phyloP scores from a whole-genome alignment of 2,329 filamentous ascomycete genomes.

The Paraphaeosphaeria sporulosa region DNA sequence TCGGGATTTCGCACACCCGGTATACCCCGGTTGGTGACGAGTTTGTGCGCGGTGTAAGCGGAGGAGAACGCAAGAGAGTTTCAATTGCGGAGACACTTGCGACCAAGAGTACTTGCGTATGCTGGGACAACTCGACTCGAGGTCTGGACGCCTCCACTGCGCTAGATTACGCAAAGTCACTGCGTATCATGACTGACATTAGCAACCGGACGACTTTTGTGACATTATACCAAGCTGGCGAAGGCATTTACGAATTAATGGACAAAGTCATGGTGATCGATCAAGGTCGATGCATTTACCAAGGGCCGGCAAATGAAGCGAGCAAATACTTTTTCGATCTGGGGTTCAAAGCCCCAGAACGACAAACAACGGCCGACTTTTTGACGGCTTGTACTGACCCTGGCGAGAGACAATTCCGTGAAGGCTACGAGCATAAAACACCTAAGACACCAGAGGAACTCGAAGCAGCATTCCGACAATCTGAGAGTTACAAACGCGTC shows the following conservation, averaged over 20 bases:
- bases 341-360: constrained; percentile 66
- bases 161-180: constrained; percentile 77
- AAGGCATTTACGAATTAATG: constrained; percentile 75
- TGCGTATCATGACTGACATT: constrained; percentile 82
- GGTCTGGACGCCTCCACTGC: constrained; percentile 83
- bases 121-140: constrained; percentile 82
- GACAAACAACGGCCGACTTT: constrained; percentile 79
- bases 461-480: constrained; percentile 70
- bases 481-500: constrained; percentile 67
- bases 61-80: constrained; percentile 79
- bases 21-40: constrained; percentile 80
- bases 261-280: constrained; percentile 85
- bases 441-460: constrained; percentile 76
- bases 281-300: constrained; percentile 72
- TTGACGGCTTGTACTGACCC: constrained; percentile 78
- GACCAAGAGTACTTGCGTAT: constrained; percentile 74
- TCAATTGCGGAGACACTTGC: constrained; percentile 80
- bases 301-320: constrained; percentile 68
- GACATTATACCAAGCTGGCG: constrained; percentile 75
- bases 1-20: constrained; percentile 78
- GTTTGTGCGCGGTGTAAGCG: constrained; percentile 75
- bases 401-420: constrained; percentile 71
- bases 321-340: constrained; percentile 71
- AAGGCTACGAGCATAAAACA: constrained; percentile 64
- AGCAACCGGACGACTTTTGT: constrained; percentile 74